Base-by-base conservation (phyloP, 805 yeast genomes). In the Yamadazyma insecticola region DNA sequence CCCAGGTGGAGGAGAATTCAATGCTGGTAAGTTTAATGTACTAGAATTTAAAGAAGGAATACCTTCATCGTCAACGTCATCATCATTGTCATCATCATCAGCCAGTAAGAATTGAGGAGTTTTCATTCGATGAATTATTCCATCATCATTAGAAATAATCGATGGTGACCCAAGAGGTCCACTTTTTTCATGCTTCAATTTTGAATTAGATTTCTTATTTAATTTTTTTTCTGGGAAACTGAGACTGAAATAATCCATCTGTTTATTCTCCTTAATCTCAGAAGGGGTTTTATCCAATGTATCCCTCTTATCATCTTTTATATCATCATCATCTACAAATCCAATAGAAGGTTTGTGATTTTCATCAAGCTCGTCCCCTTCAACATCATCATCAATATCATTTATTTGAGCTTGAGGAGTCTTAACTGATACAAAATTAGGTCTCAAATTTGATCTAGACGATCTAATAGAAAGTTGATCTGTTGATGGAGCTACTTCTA, bases 401-500 rank as follows among this genome's bases (percentile, higher is more conserved):
- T 79, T 85, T 28, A 78, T 57, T 38, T 70, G 76, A 0, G 90
- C 74, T 38, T 74, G 70, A 1, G 92, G 92, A 29, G 82, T 67
- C 29, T 81, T 78, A 25, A 76, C 80, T 2, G 90, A 81, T 21
- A 83, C 75, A 43, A 84, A 79, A 27, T 75, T 74, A 0, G 88
- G 85, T 28, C 74, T 65, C 23, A 66, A 53, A 34, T 63, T 61
- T 11, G 66, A 53, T 11, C 51, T 46, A 1, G 64, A 53, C 2
- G 68, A 54, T 26, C 58, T 49, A 6, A 53, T 34, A 1, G 70
- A 61, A 5, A 54, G 20, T 21, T 48, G 56, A 33, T 57, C 65
- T 0, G 53, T 33, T 8, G 51, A 27, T n/a, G n/a, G n/a, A 30
- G 16, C n/a, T 29, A 18, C 9, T 24, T 15, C 5, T n/a, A n/a